Evolutionary conservation across 1,284 basidiomycete genomes (phyloP), one percentile per base, ranked within the genome.

Genomic region (Blastosporella zonata): DNA sequence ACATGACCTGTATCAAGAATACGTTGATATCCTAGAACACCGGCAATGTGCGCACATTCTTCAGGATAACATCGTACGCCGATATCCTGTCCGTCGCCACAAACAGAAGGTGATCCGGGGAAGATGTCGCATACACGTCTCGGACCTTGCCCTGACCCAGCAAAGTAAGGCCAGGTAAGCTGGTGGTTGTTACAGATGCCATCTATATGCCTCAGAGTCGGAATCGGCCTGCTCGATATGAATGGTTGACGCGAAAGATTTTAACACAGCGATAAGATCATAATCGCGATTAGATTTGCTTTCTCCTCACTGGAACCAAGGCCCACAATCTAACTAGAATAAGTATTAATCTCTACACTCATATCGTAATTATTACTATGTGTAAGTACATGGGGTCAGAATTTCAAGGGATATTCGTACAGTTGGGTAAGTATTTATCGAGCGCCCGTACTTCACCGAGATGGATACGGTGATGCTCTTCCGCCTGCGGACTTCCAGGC

Each of bases 61-160:
- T 82, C 62, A 97, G 79, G 64, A 97, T 87, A 54, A 98, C 90
- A 75, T 99, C 96, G 71, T 93, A 99, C 0, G 96, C 95, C 17
- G 92, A 96, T 64, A 98, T 97, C 54, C 97, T 79, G 71, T 99
- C 97, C 12, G 92, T 90, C 5, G 96, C 94, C 46, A 99, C 88
- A 67, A 99, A 98, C 49, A 99, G 79, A 22, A 97, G 41, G 17
- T 54, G 78, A 49, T 87, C 70, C 55, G 78, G 69, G 55, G 81
- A 72, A 55, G 90, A 80, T 9, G 79, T 84, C 39, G 77, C 70
- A 68, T 97, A 97, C 60, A 97, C 86, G 68, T 97, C 93, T 52
- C 94, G 82, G 25, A 97, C 94, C 77, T 97, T 97, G 51, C 94
- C 94, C 65, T 79, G 82, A 5, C 90, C 91, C 28, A 97, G 55